Percentiles rank a stretch among this genome's conserved stretches.
Evolutionary conservation across 1,284 basidiomycete species (phyloP).

Genomic region (Leccinum huronense): DNA sequence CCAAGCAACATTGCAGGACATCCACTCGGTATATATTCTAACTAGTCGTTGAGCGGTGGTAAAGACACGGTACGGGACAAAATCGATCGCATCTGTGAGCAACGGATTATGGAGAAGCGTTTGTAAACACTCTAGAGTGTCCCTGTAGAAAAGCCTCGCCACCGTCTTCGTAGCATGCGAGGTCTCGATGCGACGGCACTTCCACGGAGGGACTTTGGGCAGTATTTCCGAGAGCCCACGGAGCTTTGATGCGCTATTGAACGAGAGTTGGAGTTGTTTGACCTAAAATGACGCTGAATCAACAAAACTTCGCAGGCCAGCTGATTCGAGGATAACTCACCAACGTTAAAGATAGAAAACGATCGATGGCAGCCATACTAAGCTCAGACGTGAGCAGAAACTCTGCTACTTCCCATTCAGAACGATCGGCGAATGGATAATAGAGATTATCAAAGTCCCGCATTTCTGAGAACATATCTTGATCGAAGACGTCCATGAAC

Average conservation of each 20-base stretch:
- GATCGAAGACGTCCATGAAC: conserved; percentile 2
- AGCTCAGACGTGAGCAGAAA: neutral
- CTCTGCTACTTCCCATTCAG: neutral
- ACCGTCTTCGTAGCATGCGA: neutral
- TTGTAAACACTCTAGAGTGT: conserved; percentile 4
- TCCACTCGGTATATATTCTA: too few species aligned
- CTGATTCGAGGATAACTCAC: neutral
- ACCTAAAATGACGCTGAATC: neutral
- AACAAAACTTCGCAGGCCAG: neutral
- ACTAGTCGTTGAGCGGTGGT: neutral
- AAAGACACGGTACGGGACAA: neutral
- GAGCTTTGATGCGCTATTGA: neutral
- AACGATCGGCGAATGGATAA: neutral
- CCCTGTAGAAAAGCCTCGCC: conserved; percentile 1
- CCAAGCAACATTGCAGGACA: conserved; percentile 1
- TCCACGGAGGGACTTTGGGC: conserved; percentile 1
- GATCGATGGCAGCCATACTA: neutral
- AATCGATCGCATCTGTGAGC: neutral
- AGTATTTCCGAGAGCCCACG: neutral
- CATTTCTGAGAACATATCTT: neutral
- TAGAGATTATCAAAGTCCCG: neutral
- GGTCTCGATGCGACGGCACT: neutral
- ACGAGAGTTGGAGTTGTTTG: neutral
- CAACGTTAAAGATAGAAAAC: neutral
- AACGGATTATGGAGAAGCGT: neutral